Conservation (phyloP, 305 asterid species). For the Fraxinus nigra region DNA sequence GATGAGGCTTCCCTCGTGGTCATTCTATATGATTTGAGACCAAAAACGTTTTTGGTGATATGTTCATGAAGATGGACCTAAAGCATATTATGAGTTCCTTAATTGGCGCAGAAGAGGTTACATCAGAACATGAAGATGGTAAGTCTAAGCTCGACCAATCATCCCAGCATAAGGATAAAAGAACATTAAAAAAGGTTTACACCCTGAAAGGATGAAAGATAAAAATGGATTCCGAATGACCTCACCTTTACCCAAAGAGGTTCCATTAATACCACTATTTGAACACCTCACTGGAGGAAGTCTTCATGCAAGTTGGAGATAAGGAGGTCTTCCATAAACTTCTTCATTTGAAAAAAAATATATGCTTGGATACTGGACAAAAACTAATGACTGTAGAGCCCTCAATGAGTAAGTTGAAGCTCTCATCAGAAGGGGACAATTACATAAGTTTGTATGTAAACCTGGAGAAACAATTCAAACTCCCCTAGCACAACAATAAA, state of each 20-base stretch:
- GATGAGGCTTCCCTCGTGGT: neutral
- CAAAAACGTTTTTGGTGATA: no score
- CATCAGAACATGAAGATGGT: neutral
- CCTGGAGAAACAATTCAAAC: neutral
- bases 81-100: no score
- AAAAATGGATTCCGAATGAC: neutral
- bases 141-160: neutral
- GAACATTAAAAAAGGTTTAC: neutral
- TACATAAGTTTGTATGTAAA: no score
- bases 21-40: neutral
- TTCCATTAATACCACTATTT: neutral
- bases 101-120: no score
- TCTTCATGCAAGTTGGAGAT: neutral
- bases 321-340: neutral
- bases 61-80: no score
- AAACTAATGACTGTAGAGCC: neutral
- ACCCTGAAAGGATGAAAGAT: neutral
- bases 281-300: neutral
- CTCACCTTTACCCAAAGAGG: neutral
- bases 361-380: neutral
- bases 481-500: no score
- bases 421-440: neutral
- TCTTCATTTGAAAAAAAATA: neutral
- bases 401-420: neutral
- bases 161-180: neutral